Conservation (phyloP, 306 rosid genomes). For the Boehmeria nivea region DNA sequence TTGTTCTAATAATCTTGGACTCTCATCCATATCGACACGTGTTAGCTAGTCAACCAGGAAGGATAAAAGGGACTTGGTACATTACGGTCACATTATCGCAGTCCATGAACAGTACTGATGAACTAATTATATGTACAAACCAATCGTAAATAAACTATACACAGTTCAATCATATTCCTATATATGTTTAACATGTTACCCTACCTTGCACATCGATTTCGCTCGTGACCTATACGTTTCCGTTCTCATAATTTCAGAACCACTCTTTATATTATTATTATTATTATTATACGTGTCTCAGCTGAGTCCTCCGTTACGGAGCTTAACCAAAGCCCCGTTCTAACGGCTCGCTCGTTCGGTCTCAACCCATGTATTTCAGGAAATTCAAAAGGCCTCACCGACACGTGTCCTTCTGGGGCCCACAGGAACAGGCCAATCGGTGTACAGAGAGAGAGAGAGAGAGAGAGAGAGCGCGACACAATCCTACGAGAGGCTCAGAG, state of each 20-base stretch:
- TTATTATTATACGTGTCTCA: no score
- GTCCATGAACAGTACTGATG: no score
- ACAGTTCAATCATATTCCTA: slow-evolving; percentile 1
- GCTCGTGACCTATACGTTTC: slow-evolving; percentile 32
- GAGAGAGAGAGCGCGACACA: no score
- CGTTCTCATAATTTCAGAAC: slow-evolving; percentile 31
- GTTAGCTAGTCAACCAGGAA: no score
- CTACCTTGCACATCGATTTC: slow-evolving; percentile 3
- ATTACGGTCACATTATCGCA: no score
- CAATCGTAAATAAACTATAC: no score
- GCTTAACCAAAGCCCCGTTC: slow-evolving; percentile 31
- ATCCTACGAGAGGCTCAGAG: slow-evolving; percentile 17
- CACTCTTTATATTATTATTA: slow-evolving; percentile 3
- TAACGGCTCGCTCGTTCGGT: slow-evolving; percentile 35
- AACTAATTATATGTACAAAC: no score
- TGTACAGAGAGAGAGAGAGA: slow-evolving; percentile 12
- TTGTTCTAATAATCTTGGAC: no score
- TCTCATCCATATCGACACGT: no score
- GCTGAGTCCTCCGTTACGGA: slow-evolving; percentile 35
- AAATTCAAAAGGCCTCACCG: no score
- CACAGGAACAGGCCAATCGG: slow-evolving; percentile 4
- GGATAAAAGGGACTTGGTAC: no score
- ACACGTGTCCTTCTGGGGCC: background rate
- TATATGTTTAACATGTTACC: background rate
- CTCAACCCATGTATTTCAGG: background rate